Evolutionary conservation across 1,139 yeast species (phyloP).

Genomic region (Yamadazyma membranifaciens): DNA sequence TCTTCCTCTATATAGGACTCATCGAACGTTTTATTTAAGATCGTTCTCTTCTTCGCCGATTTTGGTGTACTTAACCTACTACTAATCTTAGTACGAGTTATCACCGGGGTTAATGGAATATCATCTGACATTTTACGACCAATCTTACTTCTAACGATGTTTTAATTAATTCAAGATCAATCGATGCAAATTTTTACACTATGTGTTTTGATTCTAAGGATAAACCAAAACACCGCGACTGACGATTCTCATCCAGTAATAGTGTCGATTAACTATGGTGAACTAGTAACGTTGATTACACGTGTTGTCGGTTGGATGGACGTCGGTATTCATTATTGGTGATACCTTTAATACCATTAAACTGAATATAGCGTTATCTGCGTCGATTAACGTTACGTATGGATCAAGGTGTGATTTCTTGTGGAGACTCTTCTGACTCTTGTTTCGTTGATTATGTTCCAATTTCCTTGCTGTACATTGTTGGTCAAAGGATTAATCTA

Average conservation of each 20-base stretch:
- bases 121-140: conserved; percentile 1
- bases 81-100: conserved; percentile 6
- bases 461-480: too few relatives aligned
- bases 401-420: too few relatives aligned
- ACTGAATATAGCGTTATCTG: not conserved
- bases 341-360: too few relatives aligned
- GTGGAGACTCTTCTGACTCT: too few relatives aligned
- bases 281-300: too few relatives aligned
- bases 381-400: not conserved
- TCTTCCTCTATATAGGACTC: conserved; percentile 38
- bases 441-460: too few relatives aligned
- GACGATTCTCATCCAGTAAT: too few relatives aligned
- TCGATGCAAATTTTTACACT: not conserved
- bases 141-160: not conserved
- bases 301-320: too few relatives aligned
- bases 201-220: too few relatives aligned
- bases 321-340: too few relatives aligned
- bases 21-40: conserved; percentile 23
- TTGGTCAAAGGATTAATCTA: too few relatives aligned
- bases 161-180: conserved; percentile 3
- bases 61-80: conserved; percentile 9
- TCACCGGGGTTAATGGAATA: conserved; percentile 13
- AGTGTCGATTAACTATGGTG: not conserved
- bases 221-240: conserved; percentile 1
- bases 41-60: conserved; percentile 18